Base-by-base conservation (phyloP, 441 rosid genomes). In the Capsella rubella region DNA sequence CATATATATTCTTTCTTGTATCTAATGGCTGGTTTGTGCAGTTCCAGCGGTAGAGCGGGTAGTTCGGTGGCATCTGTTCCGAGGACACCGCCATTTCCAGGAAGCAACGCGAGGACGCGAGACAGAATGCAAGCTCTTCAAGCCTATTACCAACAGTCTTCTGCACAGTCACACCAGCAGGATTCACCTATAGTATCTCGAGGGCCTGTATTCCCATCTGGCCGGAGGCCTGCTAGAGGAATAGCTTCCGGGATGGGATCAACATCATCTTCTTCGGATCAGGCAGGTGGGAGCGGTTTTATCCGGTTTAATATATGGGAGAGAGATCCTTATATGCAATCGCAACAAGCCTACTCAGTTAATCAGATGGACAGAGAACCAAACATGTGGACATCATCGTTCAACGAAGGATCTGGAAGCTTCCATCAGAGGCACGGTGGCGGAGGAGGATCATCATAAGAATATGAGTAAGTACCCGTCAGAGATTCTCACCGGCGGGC, bases 51-150 rank as follows among this genome's bases (percentile, higher is more conserved):
- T 55, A 87, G 97, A 74, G 84, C 90, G 0, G 93, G 92, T 43
- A 88, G 89, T 82, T 87, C 98, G 37, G 88, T 83, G 49, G 79
- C 89, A 60, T 85, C 97, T 29, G 66, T 63, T 16, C 78, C 92
- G 0, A 77, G 90, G 83, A 81, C 86, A 72, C 91, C 93, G 4
- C 90, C 94, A 49, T 95, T 90, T 76, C 95, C 89, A 10, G 99
- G 97, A 67, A 95, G 97, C 82, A 92, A 86, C 62, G 84, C 89
- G 15, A 89, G 95, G 55, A 91, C 90, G 7, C 87, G 90, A 54
- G 97, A 91, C 69, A 83, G 98, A 79, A 89, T 89, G 67, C 99
- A 91, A 79, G 97, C 97, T 27, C 88, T 91, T 43, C 95, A 93
- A 79, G 97, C 97, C 47, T 95, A 91, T 82, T 93, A 91, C 83